A percentile compares a stretch with the other conserved stretches of the same genome.
These are phyloP conservation scores for Liriodendron chinense DNA, from an alignment of 164 flowering plant genomes.

Conservation along the genomic window DNA sequence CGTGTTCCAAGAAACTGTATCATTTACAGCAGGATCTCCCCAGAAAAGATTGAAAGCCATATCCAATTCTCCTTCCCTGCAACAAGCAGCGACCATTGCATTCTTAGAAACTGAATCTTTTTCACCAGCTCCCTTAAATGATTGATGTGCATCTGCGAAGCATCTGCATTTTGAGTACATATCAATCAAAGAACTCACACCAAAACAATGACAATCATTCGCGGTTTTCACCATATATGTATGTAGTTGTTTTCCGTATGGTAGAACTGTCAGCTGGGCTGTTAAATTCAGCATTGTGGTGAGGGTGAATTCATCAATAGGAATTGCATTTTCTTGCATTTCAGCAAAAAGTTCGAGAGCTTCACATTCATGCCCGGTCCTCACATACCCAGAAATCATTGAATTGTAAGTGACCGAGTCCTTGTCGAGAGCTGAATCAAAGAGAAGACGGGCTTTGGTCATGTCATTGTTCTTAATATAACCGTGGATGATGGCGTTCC, in stretches of 20 bases:
- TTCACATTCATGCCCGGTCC: constrained; percentile 28
- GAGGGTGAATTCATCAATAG: constrained; percentile 59
- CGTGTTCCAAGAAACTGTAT: constrained; percentile 77
- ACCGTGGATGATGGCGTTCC: constrained; percentile 74
- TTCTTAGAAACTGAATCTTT: constrained; percentile 59
- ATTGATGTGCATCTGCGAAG: constrained; percentile 42
- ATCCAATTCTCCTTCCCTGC: constrained; percentile 66
- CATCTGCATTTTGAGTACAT: constrained; percentile 83
- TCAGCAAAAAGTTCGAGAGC: constrained; percentile 46
- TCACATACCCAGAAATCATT: constrained; percentile 57
- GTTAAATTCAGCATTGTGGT: constrained; percentile 64
- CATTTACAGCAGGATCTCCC: constrained; percentile 43
- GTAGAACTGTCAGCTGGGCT: constrained; percentile 35
- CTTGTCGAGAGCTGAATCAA: constrained; percentile 45
- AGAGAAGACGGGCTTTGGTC: constrained; percentile 42
- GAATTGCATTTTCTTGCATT: constrained; percentile 37
- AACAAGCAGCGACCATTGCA: constrained; percentile 81
- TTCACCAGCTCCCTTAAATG: constrained; percentile 33
- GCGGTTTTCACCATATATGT: constrained; percentile 62
- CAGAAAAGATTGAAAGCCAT: constrained; percentile 53
- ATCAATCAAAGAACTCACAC: constrained; percentile 59
- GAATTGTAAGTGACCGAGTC: constrained; percentile 77
- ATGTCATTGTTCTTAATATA: constrained; percentile 42
- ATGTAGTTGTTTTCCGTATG: constrained; percentile 64
- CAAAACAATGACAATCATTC: constrained; percentile 42